Evolutionary conservation across 345 rosid genomes (phyloP).

Genomic region (Euphorbia tirucalli): DNA sequence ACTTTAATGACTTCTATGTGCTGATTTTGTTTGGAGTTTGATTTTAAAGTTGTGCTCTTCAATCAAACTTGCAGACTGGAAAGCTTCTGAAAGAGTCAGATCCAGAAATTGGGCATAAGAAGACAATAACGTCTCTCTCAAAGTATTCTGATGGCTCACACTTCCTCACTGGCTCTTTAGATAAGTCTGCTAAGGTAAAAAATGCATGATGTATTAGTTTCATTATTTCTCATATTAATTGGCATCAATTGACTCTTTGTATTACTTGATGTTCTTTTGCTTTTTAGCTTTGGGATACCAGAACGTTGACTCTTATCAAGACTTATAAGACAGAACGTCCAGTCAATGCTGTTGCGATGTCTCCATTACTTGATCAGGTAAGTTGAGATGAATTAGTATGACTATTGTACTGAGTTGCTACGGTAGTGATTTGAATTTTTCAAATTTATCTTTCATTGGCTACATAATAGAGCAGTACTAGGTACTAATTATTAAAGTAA

Average conservation of each 20-base stretch:
- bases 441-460: background rate
- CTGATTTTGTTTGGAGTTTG: background rate
- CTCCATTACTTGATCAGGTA: conserved; percentile 95
- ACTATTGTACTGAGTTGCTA: background rate
- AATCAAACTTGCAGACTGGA: conserved; percentile 57
- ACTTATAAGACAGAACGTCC: conserved; percentile 87
- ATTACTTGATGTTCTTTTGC: conserved; percentile 16
- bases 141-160: conserved; percentile 85
- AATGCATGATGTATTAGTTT: background rate
- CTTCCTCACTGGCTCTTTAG: conserved; percentile 84
- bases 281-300: conserved; percentile 84
- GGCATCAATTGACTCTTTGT: conserved; percentile 11
- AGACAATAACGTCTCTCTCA: conserved; percentile 70
- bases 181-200: conserved; percentile 89
- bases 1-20: background rate
- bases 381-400: conserved; percentile 19
- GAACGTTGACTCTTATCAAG: conserved; percentile 83
- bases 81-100: conserved; percentile 67
- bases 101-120: conserved; percentile 78
- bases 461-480: background rate
- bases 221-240: background rate
- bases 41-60: background rate
- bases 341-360: conserved; percentile 94
- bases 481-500: background rate
- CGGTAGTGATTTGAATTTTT: background rate